Base-by-base conservation (phyloP, 257 asterid species). In the Solanum chiquidenum region DNA sequence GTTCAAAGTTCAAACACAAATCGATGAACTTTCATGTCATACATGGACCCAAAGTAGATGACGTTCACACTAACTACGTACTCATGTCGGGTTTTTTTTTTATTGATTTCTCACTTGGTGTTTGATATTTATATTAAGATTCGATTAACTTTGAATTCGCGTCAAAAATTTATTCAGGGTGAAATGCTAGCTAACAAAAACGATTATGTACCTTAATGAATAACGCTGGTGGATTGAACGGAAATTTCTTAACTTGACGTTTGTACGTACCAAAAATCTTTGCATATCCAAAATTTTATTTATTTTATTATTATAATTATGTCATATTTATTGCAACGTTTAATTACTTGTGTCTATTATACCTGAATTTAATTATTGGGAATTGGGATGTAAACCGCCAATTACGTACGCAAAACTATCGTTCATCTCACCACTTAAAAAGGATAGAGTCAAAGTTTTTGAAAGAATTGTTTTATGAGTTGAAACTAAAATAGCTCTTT, bases 141-240 rank as follows among this genome's bases (percentile, higher is more conserved):
- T 6, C 0, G 8, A 52, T 52, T 16, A 6, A 16, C 2, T 52
- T 16, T 52, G 3, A 0, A 2, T 0, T 52, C 0, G 9, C 4
- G 1, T 7, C 0, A 6, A 52, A 52, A 16, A 1, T 16, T 52
- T 0, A 52, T 52, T 49, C 23, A 49, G 0, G 1, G 0, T 16
- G 0, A 52, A 16, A 16, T 52, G 0, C 60, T 49, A 6, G 0
- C 3, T 52, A 52, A 18, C 10, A 52, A 52, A 52, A 14, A 52
- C 1, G 0, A 52, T 0, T 52, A 0, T 18, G 0, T 52, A 52
- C 4, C 4, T 6, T 6, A 52, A 52, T 16, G 23, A 16, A 16
- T 52, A 16, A 16, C 23, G 23, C 23, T 2, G 6, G 23, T 52
- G 23, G 23, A 52, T 52, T 18, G 5, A n/a, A 44, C 27, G 16